phyloP scores from a whole-genome alignment of 108 stramenopile genomes.

The Thalassiosira profunda region DNA sequence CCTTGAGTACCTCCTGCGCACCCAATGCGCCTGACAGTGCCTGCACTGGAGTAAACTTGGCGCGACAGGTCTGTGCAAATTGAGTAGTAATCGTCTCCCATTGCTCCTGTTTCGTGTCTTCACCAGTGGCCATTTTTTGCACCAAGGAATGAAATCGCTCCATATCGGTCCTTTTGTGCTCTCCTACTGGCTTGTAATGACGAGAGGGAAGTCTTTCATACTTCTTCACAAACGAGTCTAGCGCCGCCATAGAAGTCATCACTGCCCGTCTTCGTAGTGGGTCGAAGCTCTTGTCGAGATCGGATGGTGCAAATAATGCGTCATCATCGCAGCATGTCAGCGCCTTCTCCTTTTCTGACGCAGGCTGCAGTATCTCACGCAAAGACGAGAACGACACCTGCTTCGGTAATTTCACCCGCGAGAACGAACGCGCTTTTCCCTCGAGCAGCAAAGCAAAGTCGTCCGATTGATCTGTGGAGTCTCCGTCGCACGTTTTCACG shows the following conservation, averaged over 20 bases:
- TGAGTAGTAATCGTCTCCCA: conserved; percentile 20
- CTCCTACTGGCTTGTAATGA: conserved; percentile 24
- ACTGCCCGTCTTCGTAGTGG: conserved; percentile 56
- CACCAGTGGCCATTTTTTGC: conserved; percentile 10
- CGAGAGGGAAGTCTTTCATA: conserved; percentile 50
- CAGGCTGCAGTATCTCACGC: conserved; percentile 43
- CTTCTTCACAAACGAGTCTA: conserved; percentile 59
- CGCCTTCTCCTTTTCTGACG: background rate
- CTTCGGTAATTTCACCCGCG: conserved; percentile 67
- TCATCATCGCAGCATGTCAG: conserved; percentile 23
- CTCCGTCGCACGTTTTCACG: conserved; percentile 24
- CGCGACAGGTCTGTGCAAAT: conserved; percentile 65
- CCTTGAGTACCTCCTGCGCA: conserved; percentile 90
- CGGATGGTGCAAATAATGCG: conserved; percentile 79
- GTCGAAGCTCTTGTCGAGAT: conserved; percentile 90
- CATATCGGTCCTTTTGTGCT: conserved; percentile 42
- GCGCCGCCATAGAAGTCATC: conserved; percentile 66
- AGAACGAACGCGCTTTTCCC: conserved; percentile 51
- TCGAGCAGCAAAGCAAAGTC: conserved; percentile 20
- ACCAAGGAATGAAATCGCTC: conserved; percentile 38
- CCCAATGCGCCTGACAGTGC: conserved; percentile 82
- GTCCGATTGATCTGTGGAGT: conserved; percentile 4
- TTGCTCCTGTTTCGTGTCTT: conserved; percentile 10
- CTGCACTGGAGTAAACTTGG: conserved; percentile 83
- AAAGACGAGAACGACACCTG: conserved; percentile 61